A percentile compares a stretch with the other conserved stretches of the same genome.
These are phyloP conservation scores for Scytalidium lignicola DNA, from an alignment of 2,329 filamentous ascomycete genomes.

Conservation along the genomic window DNA sequence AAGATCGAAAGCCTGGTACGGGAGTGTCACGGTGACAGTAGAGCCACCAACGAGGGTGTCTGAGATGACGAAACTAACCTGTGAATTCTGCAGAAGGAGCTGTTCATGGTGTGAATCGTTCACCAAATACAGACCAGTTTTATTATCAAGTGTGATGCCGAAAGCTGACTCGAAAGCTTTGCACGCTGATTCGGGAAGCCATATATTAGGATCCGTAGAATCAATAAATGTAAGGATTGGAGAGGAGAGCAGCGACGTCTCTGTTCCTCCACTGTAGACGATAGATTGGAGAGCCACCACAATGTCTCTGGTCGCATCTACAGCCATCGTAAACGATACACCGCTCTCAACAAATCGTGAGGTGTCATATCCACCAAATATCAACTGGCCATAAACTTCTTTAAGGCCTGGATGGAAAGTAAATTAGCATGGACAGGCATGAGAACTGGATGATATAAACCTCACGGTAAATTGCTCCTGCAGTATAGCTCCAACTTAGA, in stretches of 20 bases:
- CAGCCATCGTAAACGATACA: slow-evolving; percentile 32
- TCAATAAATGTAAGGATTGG: slow-evolving; percentile 28
- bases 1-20: slow-evolving; percentile 24
- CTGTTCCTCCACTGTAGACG: slow-evolving; percentile 29
- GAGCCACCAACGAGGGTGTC: slow-evolving; percentile 24
- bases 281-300: slow-evolving; percentile 35
- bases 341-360: slow-evolving; percentile 32
- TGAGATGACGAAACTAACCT: no score
- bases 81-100: no score
- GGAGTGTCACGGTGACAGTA: slow-evolving; percentile 22
- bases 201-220: slow-evolving; percentile 29
- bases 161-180: slow-evolving; percentile 29
- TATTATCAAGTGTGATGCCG: slow-evolving; percentile 24
- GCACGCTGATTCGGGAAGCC: slow-evolving; percentile 28
- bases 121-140: slow-evolving; percentile 26
- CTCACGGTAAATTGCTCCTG: slow-evolving; percentile 35
- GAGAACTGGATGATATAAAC: no score
- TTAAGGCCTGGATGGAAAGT: slow-evolving; percentile 6
- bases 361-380: slow-evolving; percentile 35
- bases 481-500: slow-evolving; percentile 38
- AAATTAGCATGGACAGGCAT: no score
- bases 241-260: slow-evolving; percentile 26
- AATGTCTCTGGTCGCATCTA: slow-evolving; percentile 33
- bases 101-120: slow-evolving; percentile 19
- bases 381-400: slow-evolving; percentile 33